A percentile compares a stretch with the other conserved stretches of the same genome.
phyloP scores from a whole-genome alignment of 129 eudicot genomes.

The Sambucus nigra region DNA sequence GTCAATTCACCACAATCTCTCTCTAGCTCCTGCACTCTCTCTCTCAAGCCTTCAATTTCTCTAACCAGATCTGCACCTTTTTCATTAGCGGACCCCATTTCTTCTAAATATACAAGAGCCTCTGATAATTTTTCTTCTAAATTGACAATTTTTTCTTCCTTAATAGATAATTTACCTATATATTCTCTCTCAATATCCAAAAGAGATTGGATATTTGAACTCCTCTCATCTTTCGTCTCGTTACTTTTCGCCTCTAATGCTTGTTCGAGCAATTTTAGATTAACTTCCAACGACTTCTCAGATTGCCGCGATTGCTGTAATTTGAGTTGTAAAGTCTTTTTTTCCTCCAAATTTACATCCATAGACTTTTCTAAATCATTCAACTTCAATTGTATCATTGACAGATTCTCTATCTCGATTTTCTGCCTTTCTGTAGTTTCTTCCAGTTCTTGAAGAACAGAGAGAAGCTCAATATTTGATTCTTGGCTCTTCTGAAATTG shows the following conservation, averaged over 20 bases:
- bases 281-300: slow-evolving; percentile 42
- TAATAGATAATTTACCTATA: slow-evolving; percentile 27
- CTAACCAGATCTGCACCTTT: slow-evolving; percentile 25
- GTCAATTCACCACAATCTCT: slow-evolving; percentile 61
- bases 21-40: slow-evolving; percentile 49
- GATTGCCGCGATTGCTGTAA: slow-evolving; percentile 54
- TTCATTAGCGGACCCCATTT: not conserved
- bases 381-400: slow-evolving; percentile 21
- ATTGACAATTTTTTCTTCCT: slow-evolving; percentile 54
- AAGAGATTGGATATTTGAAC: slow-evolving; percentile 23
- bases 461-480: slow-evolving; percentile 63
- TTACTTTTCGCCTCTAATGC: slow-evolving; percentile 39
- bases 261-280: slow-evolving; percentile 51
- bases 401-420: slow-evolving; percentile 54
- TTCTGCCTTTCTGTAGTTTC: slow-evolving; percentile 61
- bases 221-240: slow-evolving; percentile 38
- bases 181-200: slow-evolving; percentile 40
- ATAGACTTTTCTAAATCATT: slow-evolving; percentile 32
- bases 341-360: slow-evolving; percentile 33
- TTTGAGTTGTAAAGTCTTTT: slow-evolving; percentile 31
- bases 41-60: slow-evolving; percentile 39
- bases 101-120: slow-evolving; percentile 2
- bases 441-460: slow-evolving; percentile 69
- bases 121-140: slow-evolving; percentile 38
- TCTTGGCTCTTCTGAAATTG: slow-evolving; percentile 58